Base-by-base conservation (phyloP, 2,329 filamentous ascomycete species). In the Dactylellina leptospora region DNA sequence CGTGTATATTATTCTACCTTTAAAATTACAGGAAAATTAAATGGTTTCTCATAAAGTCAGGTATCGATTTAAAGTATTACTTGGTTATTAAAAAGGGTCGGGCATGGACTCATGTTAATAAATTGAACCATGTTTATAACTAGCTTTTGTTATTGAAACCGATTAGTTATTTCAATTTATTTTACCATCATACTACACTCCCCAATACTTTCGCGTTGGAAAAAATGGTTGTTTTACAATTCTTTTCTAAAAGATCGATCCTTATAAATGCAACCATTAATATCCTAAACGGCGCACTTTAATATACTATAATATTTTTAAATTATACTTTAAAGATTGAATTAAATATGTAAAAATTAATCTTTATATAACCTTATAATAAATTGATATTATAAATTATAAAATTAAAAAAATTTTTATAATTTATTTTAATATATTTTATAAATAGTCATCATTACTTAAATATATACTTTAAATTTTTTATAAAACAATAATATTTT, bases 261-360 rank as follows among this genome's bases (percentile, higher is more conserved):
- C n/a, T n/a, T n/a, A n/a, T n/a, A n/a, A n/a, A n/a, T n/a, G n/a
- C n/a, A n/a, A n/a, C n/a, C n/a, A n/a, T n/a, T n/a, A n/a, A n/a
- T n/a, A n/a, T n/a, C n/a, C n/a, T n/a, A n/a, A n/a, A n/a, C n/a
- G n/a, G n/a, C n/a, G n/a, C n/a, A 36, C n/a, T 55, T 55, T 55
- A 56, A 56, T 27, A 56, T 56, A 56, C 53, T 56, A 28, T 56
- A 63, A 56, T 62, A 63, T 58, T 74, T 51, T n/a, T n/a, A n/a
- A n/a, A n/a, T n/a, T n/a, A n/a, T n/a, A n/a, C n/a, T 47, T 54
- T 60, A 54, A 56, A 61, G 58, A 44, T 54, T 54, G 23, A 61
- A 51, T 42, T 58, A 30, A n/a, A n/a, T n/a, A n/a, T 54, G 58
- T 48, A 42, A 74, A 59, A 71, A 60, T 30, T 53, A 40, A 55